These are phyloP conservation scores for Alternaria angustiovoidea DNA, from an alignment of 2,329 filamentous ascomycete species.

Conservation along the genomic window DNA sequence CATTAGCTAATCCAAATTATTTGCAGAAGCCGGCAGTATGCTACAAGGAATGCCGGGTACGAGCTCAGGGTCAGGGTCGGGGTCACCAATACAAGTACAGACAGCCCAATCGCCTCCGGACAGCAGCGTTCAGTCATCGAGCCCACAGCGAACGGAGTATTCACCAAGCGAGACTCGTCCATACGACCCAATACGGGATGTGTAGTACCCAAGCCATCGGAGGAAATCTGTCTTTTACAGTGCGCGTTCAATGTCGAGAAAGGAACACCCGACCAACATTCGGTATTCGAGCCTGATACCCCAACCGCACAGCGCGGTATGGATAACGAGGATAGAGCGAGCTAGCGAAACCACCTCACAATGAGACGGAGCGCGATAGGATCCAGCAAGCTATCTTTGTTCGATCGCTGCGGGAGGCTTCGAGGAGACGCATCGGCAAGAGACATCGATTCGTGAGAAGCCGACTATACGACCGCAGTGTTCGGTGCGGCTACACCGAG, in stretches of 20 bases:
- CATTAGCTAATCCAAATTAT: slow-evolving; percentile 41
- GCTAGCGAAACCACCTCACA: slow-evolving; percentile 10
- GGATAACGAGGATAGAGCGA: slow-evolving; percentile 12
- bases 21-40: slow-evolving; percentile 50
- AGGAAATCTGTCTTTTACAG: slow-evolving; percentile 32
- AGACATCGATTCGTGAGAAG: slow-evolving; percentile 19
- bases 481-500: slow-evolving; percentile 25
- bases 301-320: slow-evolving; percentile 19
- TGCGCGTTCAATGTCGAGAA: slow-evolving; percentile 21
- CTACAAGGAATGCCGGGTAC: slow-evolving; percentile 41
- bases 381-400: slow-evolving; percentile 10
- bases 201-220: slow-evolving; percentile 30
- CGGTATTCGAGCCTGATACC: slow-evolving; percentile 31
- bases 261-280: slow-evolving; percentile 20
- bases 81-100: slow-evolving; percentile 40
- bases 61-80: slow-evolving; percentile 27
- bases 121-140: slow-evolving; percentile 39
- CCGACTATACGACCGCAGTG: slow-evolving; percentile 17
- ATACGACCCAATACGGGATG: slow-evolving; percentile 49
- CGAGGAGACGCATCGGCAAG: slow-evolving; percentile 10
- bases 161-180: slow-evolving; percentile 46
- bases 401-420: slow-evolving; percentile 10
- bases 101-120: slow-evolving; percentile 37
- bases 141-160: slow-evolving; percentile 42
- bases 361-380: slow-evolving; percentile 11